Percentiles rank a stretch among this genome's conserved stretches.
Evolutionary conservation across 1,284 basidiomycete species (phyloP).

Genomic region (Leucoagaricus sp.): DNA sequence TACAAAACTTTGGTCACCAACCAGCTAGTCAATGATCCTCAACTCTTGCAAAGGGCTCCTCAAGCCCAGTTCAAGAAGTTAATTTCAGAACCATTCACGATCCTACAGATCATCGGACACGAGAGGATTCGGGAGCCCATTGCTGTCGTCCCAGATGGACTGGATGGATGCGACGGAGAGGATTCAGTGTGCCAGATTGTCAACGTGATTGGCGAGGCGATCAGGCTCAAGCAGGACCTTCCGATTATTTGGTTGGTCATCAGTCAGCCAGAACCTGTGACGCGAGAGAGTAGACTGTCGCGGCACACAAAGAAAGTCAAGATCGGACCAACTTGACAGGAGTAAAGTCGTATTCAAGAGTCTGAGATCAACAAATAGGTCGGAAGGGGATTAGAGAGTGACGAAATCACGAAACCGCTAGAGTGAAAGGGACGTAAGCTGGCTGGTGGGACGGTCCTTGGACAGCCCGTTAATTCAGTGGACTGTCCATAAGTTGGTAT

Average conservation of each 20-base stretch:
- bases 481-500: no score
- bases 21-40: not conserved
- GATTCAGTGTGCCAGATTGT: not conserved
- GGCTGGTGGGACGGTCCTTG: no score
- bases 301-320: no score
- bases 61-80: slow-evolving; percentile 4
- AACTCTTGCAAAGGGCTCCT: slow-evolving; percentile 6
- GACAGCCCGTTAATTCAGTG: no score
- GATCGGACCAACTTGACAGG: no score
- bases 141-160: slow-evolving; percentile 4
- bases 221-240: not conserved
- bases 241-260: not conserved
- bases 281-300: no score
- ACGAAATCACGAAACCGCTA: no score
- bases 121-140: not conserved
- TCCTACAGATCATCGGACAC: not conserved
- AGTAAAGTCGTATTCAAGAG: no score
- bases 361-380: no score
- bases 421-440: no score
- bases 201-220: not conserved
- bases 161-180: slow-evolving; percentile 7
- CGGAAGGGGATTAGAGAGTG: no score
- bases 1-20: not conserved
- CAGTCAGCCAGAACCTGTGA: slow-evolving; percentile 6
- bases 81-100: not conserved